phyloP scores from a whole-genome alignment of 805 yeast genomes.

The Pichia cabralensis region DNA sequence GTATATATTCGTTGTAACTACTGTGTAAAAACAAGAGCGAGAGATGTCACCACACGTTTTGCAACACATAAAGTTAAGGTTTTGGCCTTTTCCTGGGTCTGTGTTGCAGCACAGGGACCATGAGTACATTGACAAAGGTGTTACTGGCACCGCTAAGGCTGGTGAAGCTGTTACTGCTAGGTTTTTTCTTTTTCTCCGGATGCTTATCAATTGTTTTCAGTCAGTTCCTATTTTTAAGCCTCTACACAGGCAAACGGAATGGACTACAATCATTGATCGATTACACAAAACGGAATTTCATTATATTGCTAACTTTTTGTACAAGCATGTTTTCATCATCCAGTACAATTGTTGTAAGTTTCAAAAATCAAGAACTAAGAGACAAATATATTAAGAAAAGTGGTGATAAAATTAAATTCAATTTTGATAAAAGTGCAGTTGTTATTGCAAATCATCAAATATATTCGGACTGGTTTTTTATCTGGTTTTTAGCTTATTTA shows the following conservation, averaged over 20 bases:
- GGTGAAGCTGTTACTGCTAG: conserved; percentile 13
- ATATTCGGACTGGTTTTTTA: conserved; percentile 84
- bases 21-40: no score
- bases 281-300: conserved; percentile 48
- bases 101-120: no score
- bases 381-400: conserved; percentile 6
- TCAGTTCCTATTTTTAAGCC: conserved; percentile 31
- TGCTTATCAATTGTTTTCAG: conserved; percentile 34
- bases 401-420: conserved; percentile 8
- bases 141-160: background rate
- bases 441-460: conserved; percentile 87
- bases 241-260: no score
- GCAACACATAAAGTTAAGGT: no score
- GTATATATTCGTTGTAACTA: no score
- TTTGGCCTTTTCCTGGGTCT: no score
- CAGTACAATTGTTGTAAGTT: conserved; percentile 40
- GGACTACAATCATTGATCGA: conserved; percentile 16
- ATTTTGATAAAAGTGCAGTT: conserved; percentile 27
- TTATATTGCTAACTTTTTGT: conserved; percentile 42
- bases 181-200: conserved; percentile 27
- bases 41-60: no score
- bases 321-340: conserved; percentile 40
- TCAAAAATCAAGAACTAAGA: conserved; percentile 9
- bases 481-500: conserved; percentile 80
- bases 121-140: no score